Percentiles rank a stretch among this genome's conserved stretches.
Evolutionary conservation across 768 basidiomycete genomes (phyloP).

Genomic region (Trametes cubensis): DNA sequence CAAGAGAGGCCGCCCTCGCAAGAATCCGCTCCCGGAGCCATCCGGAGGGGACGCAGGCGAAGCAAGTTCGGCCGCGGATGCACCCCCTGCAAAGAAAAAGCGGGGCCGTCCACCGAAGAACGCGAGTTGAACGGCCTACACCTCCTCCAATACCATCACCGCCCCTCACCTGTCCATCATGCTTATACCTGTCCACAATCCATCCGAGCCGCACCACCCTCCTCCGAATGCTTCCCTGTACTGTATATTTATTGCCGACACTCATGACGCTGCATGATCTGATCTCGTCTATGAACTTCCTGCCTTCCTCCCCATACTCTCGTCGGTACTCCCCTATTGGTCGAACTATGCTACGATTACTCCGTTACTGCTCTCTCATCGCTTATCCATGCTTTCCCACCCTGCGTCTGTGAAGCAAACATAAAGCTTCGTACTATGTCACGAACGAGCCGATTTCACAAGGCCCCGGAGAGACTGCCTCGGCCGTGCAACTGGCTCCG

Average conservation of each 20-base stretch:
- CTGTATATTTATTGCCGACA: slow-evolving; percentile 21
- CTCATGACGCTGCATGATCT: slow-evolving; percentile 19
- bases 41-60: slow-evolving; percentile 46
- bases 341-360: slow-evolving; percentile 15
- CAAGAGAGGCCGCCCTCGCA: slow-evolving; percentile 72
- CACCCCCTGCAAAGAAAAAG: slow-evolving; percentile 56
- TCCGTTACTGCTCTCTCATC: slow-evolving; percentile 12
- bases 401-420: slow-evolving; percentile 28
- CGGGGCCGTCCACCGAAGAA: slow-evolving; percentile 78
- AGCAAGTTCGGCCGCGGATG: slow-evolving; percentile 30
- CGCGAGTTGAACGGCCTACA: slow-evolving; percentile 44
- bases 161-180: background rate
- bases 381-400: slow-evolving; percentile 22
- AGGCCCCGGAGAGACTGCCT: slow-evolving; percentile 2
- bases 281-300: slow-evolving; percentile 18
- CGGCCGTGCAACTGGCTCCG: slow-evolving; percentile 16
- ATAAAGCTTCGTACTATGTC: slow-evolving; percentile 24
- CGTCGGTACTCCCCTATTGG: slow-evolving; percentile 1
- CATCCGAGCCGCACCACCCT: background rate
- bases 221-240: slow-evolving; percentile 13
- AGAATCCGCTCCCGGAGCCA: slow-evolving; percentile 41
- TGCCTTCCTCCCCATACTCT: background rate
- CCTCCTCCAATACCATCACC: background rate
- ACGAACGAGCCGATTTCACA: slow-evolving; percentile 18
- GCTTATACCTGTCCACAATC: slow-evolving; percentile 4